Percentiles rank a stretch among this genome's conserved stretches.
These are phyloP conservation scores for Aspergillus nomiae DNA, from an alignment of 2,329 filamentous ascomycete genomes.

Conservation along the genomic window DNA sequence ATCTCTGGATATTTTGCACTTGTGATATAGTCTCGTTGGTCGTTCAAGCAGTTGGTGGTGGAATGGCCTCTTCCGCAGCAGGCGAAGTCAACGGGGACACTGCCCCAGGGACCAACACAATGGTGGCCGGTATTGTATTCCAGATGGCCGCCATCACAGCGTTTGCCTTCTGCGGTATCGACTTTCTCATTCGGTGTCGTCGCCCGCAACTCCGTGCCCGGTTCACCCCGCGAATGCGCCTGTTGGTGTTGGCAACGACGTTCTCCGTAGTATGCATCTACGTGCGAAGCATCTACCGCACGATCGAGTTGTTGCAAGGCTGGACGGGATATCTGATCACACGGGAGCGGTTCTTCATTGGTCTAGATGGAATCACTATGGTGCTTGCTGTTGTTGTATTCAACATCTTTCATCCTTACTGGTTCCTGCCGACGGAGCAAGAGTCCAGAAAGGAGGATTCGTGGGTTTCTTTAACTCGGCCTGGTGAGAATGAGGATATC, in stretches of 20 bases:
- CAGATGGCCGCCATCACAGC: conserved; percentile 58
- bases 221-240: no score
- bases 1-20: conserved; percentile 55
- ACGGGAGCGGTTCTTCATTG: conserved; percentile 52
- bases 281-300: conserved; percentile 53
- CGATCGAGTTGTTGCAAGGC: conserved; percentile 53
- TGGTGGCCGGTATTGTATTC: conserved; percentile 58
- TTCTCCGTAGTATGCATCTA: conserved; percentile 50
- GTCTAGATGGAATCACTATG: conserved; percentile 53
- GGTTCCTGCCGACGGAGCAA: conserved; percentile 33
- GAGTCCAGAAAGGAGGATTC: background rate
- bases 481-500: background rate
- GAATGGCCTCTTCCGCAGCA: conserved; percentile 50
- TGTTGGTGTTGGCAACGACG: conserved; percentile 33
- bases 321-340: conserved; percentile 55
- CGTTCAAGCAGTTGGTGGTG: conserved; percentile 59
- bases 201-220: no score
- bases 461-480: background rate
- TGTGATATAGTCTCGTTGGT: conserved; percentile 57
- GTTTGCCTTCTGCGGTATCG: conserved; percentile 43
- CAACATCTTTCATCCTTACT: conserved; percentile 48
- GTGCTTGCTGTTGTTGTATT: conserved; percentile 48
- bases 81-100: conserved; percentile 49
- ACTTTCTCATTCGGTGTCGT: conserved; percentile 31
- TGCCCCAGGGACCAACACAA: conserved; percentile 50